phyloP scores from a whole-genome alignment of 1,139 yeast genomes.

The Pichia sp. region DNA sequence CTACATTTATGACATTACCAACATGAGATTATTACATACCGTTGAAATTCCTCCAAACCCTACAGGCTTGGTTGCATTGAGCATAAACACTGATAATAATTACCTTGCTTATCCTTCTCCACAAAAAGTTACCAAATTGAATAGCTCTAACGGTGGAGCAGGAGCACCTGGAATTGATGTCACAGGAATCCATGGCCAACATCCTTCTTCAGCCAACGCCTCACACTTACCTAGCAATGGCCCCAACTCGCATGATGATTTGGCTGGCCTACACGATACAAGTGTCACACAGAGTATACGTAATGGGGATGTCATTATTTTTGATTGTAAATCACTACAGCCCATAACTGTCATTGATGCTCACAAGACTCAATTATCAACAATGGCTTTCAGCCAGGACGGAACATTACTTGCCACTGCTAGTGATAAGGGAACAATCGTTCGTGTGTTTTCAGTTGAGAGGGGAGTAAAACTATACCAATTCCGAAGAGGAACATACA shows the following conservation, averaged over 20 bases:
- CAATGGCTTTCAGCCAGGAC: constrained; percentile 70
- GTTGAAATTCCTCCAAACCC: constrained; percentile 46
- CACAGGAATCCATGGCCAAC: constrained; percentile 15
- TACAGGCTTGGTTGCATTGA: constrained; percentile 47
- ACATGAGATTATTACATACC: constrained; percentile 63
- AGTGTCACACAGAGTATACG: constrained; percentile 32
- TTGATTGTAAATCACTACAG: constrained; percentile 70
- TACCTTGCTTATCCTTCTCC: constrained; percentile 89
- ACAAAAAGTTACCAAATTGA: constrained; percentile 36
- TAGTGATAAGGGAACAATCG: constrained; percentile 90
- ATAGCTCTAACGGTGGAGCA: not conserved
- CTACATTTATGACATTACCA: constrained; percentile 67
- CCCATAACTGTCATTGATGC: constrained; percentile 92
- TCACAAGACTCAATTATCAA: constrained; percentile 81
- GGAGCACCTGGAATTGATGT: constrained; percentile 18
- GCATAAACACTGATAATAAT: constrained; percentile 61
- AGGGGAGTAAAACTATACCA: constrained; percentile 82
- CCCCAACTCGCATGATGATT: constrained; percentile 7
- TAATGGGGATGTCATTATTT: constrained; percentile 86
- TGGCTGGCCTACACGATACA: constrained; percentile 14
- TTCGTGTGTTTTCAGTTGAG: constrained; percentile 80
- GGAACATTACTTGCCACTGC: constrained; percentile 89
- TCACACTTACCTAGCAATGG: not conserved
- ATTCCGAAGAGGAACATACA: constrained; percentile 91
- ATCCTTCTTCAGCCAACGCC: not conserved